Evolutionary conservation across 1,284 basidiomycete species (phyloP), one percentile per base, ranked within the genome.

Genomic region (Tausonia pullulans): DNA sequence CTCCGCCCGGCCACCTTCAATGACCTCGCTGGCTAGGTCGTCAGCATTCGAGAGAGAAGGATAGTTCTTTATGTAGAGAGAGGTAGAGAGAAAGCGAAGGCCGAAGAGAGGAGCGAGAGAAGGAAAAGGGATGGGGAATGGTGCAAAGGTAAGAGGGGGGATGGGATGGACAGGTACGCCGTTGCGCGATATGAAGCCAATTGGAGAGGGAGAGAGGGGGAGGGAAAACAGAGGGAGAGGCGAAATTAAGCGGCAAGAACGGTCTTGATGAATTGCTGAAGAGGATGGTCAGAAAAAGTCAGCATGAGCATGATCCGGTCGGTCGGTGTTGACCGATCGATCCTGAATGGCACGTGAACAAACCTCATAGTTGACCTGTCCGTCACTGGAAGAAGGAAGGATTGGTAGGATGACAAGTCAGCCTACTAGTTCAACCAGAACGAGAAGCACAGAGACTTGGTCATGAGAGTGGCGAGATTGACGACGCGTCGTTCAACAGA

Each of bases 291-390:
- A 27, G 27, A 14, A 50, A n/a, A 8, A 53, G 51, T 59, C 58
- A 59, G 14, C 10, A 41, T 13, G 45, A 27, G 52, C 7, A 3
- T 43, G n/a, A 46, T 4, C 11, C 45, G 55, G 16, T 44, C 11
- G 39, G 45, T 60, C 5, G 40, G 16, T 59, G 40, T 8, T 27
- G 13, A 39, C 9, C 48, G 50, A 59, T 4, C 44, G n/a, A 51
- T 27, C 27, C 27, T 27, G 27, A 27, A 27, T 27, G 49, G 44
- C 45, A 40, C 2, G 27, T 7, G 45, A 49, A 65, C 64, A 14
- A 49, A 65, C 64, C 60, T 65, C 64, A 56, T 65, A 65, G 60
- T 65, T 65, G 55, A 65, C 64, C 60, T 65, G 64, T 13, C 64
- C 64, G 39, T 65, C 64, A 6, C 60, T 61, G 16, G 4, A 43